Conservation (phyloP, 768 basidiomycete genomes). For the Termitomyces sp. region DNA sequence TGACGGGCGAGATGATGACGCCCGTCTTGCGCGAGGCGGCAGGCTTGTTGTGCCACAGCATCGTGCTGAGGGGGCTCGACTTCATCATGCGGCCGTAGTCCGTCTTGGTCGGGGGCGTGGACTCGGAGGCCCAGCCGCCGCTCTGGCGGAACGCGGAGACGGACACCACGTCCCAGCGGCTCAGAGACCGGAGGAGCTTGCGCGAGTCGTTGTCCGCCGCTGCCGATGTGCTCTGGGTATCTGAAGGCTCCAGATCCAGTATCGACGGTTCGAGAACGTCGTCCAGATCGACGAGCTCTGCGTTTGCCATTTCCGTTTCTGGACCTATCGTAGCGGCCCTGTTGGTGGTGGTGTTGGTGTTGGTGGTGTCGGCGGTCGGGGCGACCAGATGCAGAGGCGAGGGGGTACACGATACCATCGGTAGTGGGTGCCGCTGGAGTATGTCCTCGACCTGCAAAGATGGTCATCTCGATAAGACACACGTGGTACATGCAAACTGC, state of each 20-base stretch:
- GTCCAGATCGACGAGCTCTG: conserved; percentile 59
- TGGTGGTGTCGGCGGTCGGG: not conserved
- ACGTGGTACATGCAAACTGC: conserved; percentile 1
- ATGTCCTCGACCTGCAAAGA: conserved; percentile 29
- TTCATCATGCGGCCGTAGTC: conserved; percentile 47
- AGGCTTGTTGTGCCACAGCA: conserved; percentile 46
- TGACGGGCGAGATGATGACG: conserved; percentile 43
- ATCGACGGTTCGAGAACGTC: conserved; percentile 76
- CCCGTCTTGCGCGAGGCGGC: conserved; percentile 25
- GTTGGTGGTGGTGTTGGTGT: no score
- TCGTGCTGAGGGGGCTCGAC: conserved; percentile 48
- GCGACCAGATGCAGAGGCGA: conserved; percentile 14
- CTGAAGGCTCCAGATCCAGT: conserved; percentile 49
- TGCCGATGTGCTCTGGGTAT: conserved; percentile 22
- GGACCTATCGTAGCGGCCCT: conserved; percentile 20
- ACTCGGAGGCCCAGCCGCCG: conserved; percentile 31
- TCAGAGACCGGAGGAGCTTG: conserved; percentile 43
- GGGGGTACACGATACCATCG: conserved; percentile 15
- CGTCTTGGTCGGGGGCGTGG: conserved; percentile 23
- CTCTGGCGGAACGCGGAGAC: conserved; percentile 64
- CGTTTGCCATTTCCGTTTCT: conserved; percentile 31
- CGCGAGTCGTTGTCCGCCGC: conserved; percentile 28
- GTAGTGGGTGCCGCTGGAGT: conserved; percentile 25
- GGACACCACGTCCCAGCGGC: conserved; percentile 70
- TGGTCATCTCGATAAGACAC: not conserved